phyloP scores from a whole-genome alignment of 352 stramenopile genomes.

The Phytophthora rubi region DNA sequence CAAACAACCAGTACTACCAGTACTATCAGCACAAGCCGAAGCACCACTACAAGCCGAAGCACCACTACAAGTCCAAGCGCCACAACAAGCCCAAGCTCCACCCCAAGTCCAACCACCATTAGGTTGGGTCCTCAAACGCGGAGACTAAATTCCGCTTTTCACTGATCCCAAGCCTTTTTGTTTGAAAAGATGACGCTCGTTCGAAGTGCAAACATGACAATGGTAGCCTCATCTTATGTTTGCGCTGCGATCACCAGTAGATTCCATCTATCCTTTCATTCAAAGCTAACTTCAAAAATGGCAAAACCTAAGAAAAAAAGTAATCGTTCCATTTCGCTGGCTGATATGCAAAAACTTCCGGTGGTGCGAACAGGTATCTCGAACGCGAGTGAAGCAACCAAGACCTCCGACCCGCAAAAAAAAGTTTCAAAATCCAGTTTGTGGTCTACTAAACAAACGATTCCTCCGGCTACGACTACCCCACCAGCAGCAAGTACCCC shows the following conservation, averaged over 20 bases:
- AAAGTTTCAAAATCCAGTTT: too few species aligned
- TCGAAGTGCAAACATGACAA: background rate
- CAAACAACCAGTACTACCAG: conserved; percentile 4
- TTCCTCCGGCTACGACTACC: background rate
- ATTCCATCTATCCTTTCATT: background rate
- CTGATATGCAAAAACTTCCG: too few species aligned
- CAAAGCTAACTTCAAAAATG: too few species aligned
- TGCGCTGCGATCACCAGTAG: background rate
- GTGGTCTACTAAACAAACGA: background rate
- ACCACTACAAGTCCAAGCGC: conserved; percentile 3
- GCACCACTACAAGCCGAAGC: conserved; percentile 1
- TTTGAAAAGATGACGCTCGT: background rate
- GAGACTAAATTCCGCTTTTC: background rate
- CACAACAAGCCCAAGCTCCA: background rate
- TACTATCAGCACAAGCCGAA: conserved; percentile 10
- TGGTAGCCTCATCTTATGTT: background rate
- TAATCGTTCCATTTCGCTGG: too few species aligned
- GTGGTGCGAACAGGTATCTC: too few species aligned
- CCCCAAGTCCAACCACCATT: background rate
- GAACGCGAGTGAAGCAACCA: too few species aligned
- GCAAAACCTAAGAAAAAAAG: too few species aligned
- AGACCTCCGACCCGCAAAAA: too few species aligned
- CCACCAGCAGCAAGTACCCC: background rate
- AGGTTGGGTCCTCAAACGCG: background rate
- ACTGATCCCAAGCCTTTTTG: background rate